Evolutionary conservation across 1,284 basidiomycete genomes (phyloP), one percentile per base, ranked within the genome.

Genomic region (Puccinia brachypodii): DNA sequence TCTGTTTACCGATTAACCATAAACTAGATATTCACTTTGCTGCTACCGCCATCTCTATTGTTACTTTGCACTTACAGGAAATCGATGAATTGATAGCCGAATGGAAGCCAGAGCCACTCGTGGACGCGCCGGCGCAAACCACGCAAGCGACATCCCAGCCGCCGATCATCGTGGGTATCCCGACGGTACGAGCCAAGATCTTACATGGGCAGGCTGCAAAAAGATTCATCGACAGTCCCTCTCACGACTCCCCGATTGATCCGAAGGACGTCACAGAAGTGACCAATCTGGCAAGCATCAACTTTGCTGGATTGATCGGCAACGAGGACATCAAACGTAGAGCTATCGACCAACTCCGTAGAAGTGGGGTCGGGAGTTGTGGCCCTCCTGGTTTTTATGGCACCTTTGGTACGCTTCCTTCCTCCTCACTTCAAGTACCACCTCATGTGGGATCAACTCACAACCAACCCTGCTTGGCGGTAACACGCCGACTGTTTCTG

Each of bases 321-420:
- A 94, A 95, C 85, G 94, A 98, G 82, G 88, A 90, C 77, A 92
- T 99, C 87, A 95, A 95, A 87, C 90, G 93, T 74, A 91, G 91
- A 58, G 94, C 95, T 7, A 90, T 97, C 31, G 92, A 94, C 81
- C 94, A 92, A 0, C 88, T 99, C n/a, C 89, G 92, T 79, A 92
- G 93, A 86, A 98, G 98, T 84, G 97, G 97, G 47, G 90, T 98
- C 1, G 97, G 96, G 6, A 94, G 93, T 84, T 99, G 97, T 85
- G 96, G 96, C 19, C 97, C 97, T 53, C 93, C 96, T 42, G 95
- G 96, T 9, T 99, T 99, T 88, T 99, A 99, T 87, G 97, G 97
- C 31, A 97, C 93, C 11, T 90, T 98, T 82, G 94, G 94, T 95
- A 83, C 69, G 90, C 87, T 33, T 9, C 14, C 36, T 22, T 16